A percentile compares a stretch with the other conserved stretches of the same genome.
Conservation (phyloP, 2,329 filamentous ascomycete genomes). For the Ceratocystis papillata region DNA sequence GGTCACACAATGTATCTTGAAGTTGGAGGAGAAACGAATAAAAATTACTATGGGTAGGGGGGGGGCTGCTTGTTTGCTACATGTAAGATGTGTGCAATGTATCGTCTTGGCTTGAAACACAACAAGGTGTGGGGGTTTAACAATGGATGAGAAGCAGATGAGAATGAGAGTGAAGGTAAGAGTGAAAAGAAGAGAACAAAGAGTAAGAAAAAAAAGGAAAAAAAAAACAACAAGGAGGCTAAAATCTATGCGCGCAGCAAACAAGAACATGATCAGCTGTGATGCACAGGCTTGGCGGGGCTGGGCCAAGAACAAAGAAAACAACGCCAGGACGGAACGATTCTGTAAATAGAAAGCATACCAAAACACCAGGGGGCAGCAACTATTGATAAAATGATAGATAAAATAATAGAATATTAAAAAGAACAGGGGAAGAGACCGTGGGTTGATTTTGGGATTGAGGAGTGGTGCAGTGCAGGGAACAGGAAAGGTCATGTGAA, state of each 20-base stretch:
- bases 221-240: not conserved
- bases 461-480: constrained; percentile 2
- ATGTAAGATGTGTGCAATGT: constrained; percentile 1
- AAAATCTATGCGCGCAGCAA: not conserved
- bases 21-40: not conserved
- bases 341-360: not conserved
- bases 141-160: not conserved
- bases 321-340: not conserved
- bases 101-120: not conserved
- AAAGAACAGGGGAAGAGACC: not conserved
- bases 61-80: not conserved
- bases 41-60: not conserved
- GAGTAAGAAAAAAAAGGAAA: not conserved
- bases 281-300: constrained; percentile 11
- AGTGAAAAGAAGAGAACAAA: not conserved
- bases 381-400: not conserved
- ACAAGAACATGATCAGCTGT: constrained; percentile 10
- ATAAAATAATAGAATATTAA: not conserved
- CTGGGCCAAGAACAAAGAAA: constrained; percentile 9
- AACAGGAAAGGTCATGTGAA: constrained; percentile 7
- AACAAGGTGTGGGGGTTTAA: not conserved
- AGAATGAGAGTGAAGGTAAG: not conserved
- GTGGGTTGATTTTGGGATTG: constrained; percentile 7
- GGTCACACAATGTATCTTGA: not conserved
- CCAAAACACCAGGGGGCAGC: not conserved